Evolutionary conservation across 371 early-diverging fungal genomes (phyloP).

Genomic region (Apophysomyces sp.): DNA sequence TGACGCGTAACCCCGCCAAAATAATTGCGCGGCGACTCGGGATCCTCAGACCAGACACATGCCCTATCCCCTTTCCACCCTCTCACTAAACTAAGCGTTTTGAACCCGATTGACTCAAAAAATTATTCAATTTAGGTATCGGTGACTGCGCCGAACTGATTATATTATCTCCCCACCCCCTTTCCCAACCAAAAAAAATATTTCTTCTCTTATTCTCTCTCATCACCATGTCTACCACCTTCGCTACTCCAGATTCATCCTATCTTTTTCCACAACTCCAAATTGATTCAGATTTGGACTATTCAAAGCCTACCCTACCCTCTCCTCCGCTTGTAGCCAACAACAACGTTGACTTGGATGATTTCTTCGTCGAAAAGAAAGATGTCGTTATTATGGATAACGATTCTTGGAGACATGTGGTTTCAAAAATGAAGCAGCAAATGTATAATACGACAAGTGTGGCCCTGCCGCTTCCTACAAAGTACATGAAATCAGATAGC

Average conservation of each 20-base stretch:
- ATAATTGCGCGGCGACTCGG: neutral
- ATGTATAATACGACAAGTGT: slow-evolving; percentile 31
- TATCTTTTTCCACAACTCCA: neutral
- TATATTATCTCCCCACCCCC: neutral
- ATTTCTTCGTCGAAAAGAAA: neutral
- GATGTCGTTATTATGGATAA: neutral
- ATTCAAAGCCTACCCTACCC: neutral
- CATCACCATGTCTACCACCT: neutral
- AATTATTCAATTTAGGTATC: neutral
- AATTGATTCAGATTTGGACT: neutral
- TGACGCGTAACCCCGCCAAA: neutral
- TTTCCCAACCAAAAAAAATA: neutral
- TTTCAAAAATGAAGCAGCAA: slow-evolving; percentile 21
- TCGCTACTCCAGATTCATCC: neutral
- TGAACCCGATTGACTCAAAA: neutral
- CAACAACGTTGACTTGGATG: neutral
- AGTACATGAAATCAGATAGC: too few species aligned
- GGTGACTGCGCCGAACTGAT: neutral
- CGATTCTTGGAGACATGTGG: slow-evolving; percentile 14
- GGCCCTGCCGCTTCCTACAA: slow-evolving; percentile 22
- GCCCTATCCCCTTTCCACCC: too few species aligned
- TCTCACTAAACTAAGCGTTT: too few species aligned
- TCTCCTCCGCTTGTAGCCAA: neutral
- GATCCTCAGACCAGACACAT: neutral
- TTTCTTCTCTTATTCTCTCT: neutral